Evolutionary conservation across 208 protist genomes (phyloP).

Genomic region (Wallacemonas sp.): DNA sequence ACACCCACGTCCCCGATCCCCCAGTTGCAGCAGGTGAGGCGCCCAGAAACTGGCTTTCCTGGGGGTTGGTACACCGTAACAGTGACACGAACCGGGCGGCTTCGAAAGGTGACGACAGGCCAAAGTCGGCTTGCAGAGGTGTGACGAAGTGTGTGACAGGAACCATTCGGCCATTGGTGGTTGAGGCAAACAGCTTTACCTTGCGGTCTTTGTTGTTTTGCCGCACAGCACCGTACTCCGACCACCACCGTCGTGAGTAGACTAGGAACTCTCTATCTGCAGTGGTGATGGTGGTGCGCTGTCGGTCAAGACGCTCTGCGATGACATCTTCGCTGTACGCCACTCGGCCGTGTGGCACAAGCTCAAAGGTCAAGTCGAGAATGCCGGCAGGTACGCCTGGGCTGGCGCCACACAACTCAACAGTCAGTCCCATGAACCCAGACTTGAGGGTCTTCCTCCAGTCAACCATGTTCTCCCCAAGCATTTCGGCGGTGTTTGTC

Average conservation of each 20-base stretch:
- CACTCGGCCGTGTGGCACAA: slow-evolving; percentile 56
- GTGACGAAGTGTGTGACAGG: slow-evolving; percentile 88
- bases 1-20: slow-evolving; percentile 51
- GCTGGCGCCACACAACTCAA: slow-evolving; percentile 88
- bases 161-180: slow-evolving; percentile 74
- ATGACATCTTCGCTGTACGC: slow-evolving; percentile 83
- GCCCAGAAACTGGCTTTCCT: slow-evolving; percentile 28
- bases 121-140: slow-evolving; percentile 61
- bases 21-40: slow-evolving; percentile 17
- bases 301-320: slow-evolving; percentile 59
- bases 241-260: slow-evolving; percentile 91
- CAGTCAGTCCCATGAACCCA: slow-evolving; percentile 82
- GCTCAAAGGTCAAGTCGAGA: slow-evolving; percentile 87
- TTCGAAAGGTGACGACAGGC: slow-evolving; percentile 77
- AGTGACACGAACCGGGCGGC: slow-evolving; percentile 91
- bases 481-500: slow-evolving; percentile 49
- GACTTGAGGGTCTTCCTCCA: slow-evolving; percentile 90
- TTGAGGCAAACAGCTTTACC: slow-evolving; percentile 89
- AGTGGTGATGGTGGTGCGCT: slow-evolving; percentile 77
- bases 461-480: slow-evolving; percentile 91
- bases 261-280: slow-evolving; percentile 92
- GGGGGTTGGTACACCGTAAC: slow-evolving; percentile 46
- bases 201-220: slow-evolving; percentile 66
- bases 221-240: slow-evolving; percentile 71
- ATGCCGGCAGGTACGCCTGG: slow-evolving; percentile 89